Evolutionary conservation across 169 alveolate species (phyloP), one percentile per base, ranked within the genome.

Genomic region (Plasmodium falciparum): DNA sequence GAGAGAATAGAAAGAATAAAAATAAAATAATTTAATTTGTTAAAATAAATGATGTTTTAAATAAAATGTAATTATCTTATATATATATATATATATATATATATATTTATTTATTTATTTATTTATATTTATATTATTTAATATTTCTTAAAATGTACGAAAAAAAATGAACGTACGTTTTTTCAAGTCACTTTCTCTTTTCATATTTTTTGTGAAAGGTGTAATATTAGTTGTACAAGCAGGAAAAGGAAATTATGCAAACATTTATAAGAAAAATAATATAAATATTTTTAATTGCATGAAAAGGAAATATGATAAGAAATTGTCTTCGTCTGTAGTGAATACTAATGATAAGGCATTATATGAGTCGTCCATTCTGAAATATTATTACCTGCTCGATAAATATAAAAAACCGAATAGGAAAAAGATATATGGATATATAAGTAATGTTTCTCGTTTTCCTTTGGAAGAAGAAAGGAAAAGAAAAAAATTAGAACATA

Each of bases 111-210:
- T 20, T 33, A 33, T 33, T 33, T 33, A 39, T 39, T 39, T 39
- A 26, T 26, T 26, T 39, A 5, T 39, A 33, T 33, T 4, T 33
- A 4, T 33, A 4, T 39, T 39, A 5, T 5, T 39, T 39, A 6
- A 39, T 39, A 5, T 39, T 39, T 39, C 5, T 5, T 39, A 70
- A 17, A 70, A 45, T 47, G 47, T 17, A 47, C 8, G 17, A 17
- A 20, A 50, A 45, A 70, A 70, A 70, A 70, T 70, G 78, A 70
- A 70, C n/a, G 20, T 17, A 17, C 24, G 45, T 5, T 39, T 70
- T 45, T 15, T 50, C 33, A 70, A 70, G 43, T 47, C 62, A 12
- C 20, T 70, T 22, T 13, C 63, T 47, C 29, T 70, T 15, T 45
- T 22, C 33, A 17, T 70, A 45, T 20, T 70, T 45, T 15, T 50